Conservation (phyloP, 768 basidiomycete genomes). For the Leccinellum albellum region DNA sequence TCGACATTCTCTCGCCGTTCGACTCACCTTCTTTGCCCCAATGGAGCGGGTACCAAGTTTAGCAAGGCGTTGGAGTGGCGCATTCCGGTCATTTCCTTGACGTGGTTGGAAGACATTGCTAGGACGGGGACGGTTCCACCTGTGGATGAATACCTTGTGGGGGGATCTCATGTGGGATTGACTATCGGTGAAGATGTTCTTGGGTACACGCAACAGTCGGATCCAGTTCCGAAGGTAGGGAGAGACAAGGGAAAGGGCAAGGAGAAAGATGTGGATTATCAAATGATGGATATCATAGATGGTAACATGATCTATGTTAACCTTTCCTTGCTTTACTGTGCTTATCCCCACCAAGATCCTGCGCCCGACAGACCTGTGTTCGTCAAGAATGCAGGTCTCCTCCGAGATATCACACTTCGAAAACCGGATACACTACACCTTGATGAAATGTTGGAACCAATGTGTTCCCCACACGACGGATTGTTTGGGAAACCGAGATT, state of each 20-base stretch:
- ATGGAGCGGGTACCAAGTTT: conserved; percentile 66
- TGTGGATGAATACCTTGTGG: conserved; percentile 33
- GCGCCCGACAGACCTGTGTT: conserved; percentile 13
- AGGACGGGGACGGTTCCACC: conserved; percentile 46
- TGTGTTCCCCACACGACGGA: not conserved
- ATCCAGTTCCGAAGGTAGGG: conserved; percentile 4
- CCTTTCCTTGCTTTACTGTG: not conserved
- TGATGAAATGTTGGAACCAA: not conserved
- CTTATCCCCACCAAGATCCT: conserved; percentile 8
- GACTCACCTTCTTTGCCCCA: conserved; percentile 80
- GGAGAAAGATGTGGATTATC: conserved; percentile 26
- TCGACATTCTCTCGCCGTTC: conserved; percentile 60
- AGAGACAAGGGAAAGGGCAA: conserved; percentile 33
- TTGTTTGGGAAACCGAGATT: conserved; percentile 36
- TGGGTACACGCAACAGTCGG: not conserved
- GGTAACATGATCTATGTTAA: conserved; percentile 15
- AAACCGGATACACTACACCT: not conserved
- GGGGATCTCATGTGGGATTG: conserved; percentile 33
- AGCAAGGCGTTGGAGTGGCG: conserved; percentile 79
- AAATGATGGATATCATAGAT: conserved; percentile 38
- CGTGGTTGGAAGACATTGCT: conserved; percentile 66
- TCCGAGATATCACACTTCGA: conserved; percentile 14
- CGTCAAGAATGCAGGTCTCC: conserved; percentile 17
- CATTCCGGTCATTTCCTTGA: conserved; percentile 64
- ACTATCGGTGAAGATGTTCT: conserved; percentile 32